A percentile compares a stretch with the other conserved stretches of the same genome.
phyloP scores from a whole-genome alignment of 306 rosid species.

The Pyrus communis region DNA sequence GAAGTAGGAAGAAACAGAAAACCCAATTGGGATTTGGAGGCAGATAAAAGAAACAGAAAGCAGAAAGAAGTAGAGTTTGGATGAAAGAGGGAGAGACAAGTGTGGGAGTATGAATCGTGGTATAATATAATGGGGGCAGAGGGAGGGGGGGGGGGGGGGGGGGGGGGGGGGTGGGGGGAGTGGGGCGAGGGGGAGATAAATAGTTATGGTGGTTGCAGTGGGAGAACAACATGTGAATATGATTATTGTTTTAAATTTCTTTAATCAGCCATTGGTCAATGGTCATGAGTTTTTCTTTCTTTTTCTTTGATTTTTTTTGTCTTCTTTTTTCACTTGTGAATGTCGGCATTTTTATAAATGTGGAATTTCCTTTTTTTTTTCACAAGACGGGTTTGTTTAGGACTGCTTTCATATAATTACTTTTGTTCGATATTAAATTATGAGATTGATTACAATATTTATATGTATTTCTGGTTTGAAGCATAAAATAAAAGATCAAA shows the following conservation, averaged over 20 bases:
- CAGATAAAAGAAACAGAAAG: not conserved
- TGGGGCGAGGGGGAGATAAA: not conserved
- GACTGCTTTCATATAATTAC: no score
- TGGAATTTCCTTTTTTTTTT: no score
- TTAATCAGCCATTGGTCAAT: not conserved
- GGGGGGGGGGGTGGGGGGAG: not conserved
- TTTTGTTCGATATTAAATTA: no score
- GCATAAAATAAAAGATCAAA: no score
- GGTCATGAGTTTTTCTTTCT: not conserved
- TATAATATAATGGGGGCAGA: not conserved
- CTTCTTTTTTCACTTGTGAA: not conserved
- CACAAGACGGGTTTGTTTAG: no score
- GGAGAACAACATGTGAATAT: conserved; percentile 11
- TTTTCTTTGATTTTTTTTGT: not conserved
- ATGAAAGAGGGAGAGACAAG: not conserved
- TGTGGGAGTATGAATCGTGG: not conserved
- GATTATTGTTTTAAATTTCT: not conserved
- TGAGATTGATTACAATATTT: no score
- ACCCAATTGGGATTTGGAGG: not conserved
- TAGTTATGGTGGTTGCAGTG: conserved; percentile 11
- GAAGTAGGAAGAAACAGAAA: not conserved
- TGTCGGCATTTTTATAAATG: not conserved
- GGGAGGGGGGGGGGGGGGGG: not conserved
- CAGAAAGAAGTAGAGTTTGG: not conserved
- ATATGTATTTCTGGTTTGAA: no score